phyloP scores from a whole-genome alignment of 139 green algal genomes.

The Chlorella sp. region DNA sequence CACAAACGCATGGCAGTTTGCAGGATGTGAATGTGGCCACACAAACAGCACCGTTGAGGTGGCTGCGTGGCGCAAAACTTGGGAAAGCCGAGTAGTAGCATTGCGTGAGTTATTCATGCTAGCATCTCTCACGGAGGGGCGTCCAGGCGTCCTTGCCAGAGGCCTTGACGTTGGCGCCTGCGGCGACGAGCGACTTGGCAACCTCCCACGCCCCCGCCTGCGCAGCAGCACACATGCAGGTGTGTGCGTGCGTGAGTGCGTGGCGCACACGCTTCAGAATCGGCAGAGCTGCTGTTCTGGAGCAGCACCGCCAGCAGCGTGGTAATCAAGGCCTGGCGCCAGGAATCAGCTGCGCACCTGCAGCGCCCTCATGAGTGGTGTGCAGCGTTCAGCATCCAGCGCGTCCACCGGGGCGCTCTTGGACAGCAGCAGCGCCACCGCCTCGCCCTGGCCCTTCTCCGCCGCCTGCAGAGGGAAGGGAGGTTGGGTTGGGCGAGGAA shows the following conservation, averaged over 20 bases:
- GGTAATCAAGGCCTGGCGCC: too few species aligned
- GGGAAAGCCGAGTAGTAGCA: not conserved
- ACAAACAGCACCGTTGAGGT: not conserved
- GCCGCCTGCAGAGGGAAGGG: not conserved
- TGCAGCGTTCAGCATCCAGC: conserved; percentile 5
- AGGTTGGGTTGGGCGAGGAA: not conserved
- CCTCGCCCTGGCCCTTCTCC: not conserved
- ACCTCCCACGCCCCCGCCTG: not conserved
- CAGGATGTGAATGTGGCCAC: not conserved
- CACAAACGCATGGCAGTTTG: too few species aligned
- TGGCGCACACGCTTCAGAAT: not conserved
- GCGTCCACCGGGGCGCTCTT: not conserved
- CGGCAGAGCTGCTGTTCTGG: too few species aligned
- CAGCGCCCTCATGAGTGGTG: conserved; percentile 5
- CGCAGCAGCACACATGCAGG: not conserved
- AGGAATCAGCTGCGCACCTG: too few species aligned
- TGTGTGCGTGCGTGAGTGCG: not conserved
- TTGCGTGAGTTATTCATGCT: too few species aligned
- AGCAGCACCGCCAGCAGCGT: too few species aligned
- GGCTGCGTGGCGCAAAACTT: not conserved
- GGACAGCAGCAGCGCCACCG: not conserved
- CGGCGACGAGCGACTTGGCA: not conserved
- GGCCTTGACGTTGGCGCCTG: not conserved
- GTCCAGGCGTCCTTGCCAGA: not conserved
- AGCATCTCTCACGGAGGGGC: not conserved